Evolutionary conservation across 2,329 filamentous ascomycete genomes (phyloP).

Genomic region (Helminthosporium solani): DNA sequence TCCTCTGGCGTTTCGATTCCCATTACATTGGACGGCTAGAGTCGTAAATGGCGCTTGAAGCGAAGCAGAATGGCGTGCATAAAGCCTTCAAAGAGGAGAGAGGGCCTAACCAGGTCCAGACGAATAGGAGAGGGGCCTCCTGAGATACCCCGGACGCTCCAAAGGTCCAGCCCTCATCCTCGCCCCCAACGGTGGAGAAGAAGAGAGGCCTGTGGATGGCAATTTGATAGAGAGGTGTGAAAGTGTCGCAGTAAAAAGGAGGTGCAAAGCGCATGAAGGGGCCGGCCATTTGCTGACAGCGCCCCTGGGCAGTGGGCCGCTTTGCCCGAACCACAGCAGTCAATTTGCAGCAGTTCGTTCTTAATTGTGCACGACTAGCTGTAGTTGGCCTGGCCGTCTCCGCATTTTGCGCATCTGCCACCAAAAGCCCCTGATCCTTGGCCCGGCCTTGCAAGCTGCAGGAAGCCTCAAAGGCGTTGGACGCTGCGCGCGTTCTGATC

Average conservation of each 20-base stretch:
- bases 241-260: conserved; percentile 23
- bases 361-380: conserved; percentile 42
- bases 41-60: conserved; percentile 35
- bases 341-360: conserved; percentile 44
- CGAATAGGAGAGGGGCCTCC: conserved; percentile 29
- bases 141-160: conserved; percentile 17
- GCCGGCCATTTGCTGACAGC: conserved; percentile 33
- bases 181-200: conserved; percentile 17
- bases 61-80: conserved; percentile 42
- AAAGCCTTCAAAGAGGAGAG: conserved; percentile 27
- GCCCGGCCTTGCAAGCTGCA: conserved; percentile 39
- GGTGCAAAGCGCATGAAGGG: conserved; percentile 30
- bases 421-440: conserved; percentile 44
- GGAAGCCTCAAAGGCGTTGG: conserved; percentile 43
- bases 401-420: conserved; percentile 45
- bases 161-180: conserved; percentile 13
- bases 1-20: conserved; percentile 13
- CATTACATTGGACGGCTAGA: conserved; percentile 19
- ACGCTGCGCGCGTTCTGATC: conserved; percentile 2
- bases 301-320: conserved; percentile 32
- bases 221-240: conserved; percentile 23
- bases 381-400: conserved; percentile 42
- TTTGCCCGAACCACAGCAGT: conserved; percentile 36
- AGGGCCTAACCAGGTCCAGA: conserved; percentile 32
- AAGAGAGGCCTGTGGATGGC: conserved; percentile 19